Evolutionary conservation across 176 grass and related monocot species (phyloP).

Genomic region (Ensete ventricosum): DNA sequence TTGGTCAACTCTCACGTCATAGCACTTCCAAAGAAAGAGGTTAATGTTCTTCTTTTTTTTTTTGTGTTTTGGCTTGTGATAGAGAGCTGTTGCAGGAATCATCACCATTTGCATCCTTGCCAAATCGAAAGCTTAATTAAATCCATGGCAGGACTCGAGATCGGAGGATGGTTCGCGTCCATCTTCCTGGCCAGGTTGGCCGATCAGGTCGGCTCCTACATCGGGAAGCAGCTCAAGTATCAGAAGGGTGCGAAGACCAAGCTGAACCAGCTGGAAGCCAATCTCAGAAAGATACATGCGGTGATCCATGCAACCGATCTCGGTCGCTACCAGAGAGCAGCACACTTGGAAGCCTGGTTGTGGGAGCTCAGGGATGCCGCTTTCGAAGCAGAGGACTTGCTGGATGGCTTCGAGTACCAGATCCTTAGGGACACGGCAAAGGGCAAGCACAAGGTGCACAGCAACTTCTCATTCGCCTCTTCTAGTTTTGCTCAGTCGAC

Average conservation of each 20-base stretch:
- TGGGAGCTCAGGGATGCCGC: constrained; percentile 13
- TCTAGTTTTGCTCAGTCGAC: background rate
- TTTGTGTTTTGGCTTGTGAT: no score
- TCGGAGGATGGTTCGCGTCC: background rate
- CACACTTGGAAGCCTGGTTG: background rate
- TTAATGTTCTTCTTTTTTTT: no score
- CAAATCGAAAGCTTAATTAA: no score
- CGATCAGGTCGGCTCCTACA: background rate
- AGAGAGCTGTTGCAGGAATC: no score
- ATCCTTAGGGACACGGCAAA: background rate
- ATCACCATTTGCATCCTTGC: no score
- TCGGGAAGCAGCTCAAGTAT: background rate
- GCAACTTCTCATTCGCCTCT: background rate
- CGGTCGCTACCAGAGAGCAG: background rate
- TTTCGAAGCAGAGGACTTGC: constrained; percentile 23
- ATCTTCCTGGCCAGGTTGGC: background rate
- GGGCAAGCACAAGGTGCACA: background rate
- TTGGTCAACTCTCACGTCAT: no score
- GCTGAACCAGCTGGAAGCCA: background rate
- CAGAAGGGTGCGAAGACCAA: background rate
- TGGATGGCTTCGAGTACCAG: constrained; percentile 21
- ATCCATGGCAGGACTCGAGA: no score
- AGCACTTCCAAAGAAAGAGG: no score
- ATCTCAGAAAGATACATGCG: background rate
- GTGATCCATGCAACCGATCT: background rate